Evolutionary conservation across 805 yeast species (phyloP).

Genomic region (Starmerella riodocensis): DNA sequence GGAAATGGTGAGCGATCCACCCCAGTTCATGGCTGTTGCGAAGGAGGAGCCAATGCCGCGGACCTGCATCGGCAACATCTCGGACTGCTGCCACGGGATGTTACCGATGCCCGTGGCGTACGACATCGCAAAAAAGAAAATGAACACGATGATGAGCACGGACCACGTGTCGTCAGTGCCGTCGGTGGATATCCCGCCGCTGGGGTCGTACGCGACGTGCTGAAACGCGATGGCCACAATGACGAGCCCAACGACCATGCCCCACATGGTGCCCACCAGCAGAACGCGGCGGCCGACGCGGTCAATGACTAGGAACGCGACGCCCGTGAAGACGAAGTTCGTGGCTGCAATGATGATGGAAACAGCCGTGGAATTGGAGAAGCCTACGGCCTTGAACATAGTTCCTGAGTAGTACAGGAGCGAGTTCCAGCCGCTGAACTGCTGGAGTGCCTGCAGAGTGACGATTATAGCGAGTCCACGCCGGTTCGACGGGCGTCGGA

Average conservation of each 20-base stretch:
- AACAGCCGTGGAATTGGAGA: conserved; percentile 80
- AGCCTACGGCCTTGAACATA: conserved; percentile 82
- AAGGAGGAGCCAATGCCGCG: conserved; percentile 85
- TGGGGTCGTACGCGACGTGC: conserved; percentile 52
- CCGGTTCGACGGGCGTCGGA: conserved; percentile 42
- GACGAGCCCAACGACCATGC: conserved; percentile 65
- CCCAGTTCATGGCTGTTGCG: conserved; percentile 91
- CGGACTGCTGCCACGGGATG: conserved; percentile 97
- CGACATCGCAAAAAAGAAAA: conserved; percentile 76
- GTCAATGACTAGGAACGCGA: conserved; percentile 81
- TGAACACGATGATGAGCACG: conserved; percentile 65
- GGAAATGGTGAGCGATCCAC: conserved; percentile 82
- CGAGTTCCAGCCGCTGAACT: conserved; percentile 92
- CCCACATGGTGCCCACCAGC: conserved; percentile 66
- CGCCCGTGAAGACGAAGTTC: conserved; percentile 72
- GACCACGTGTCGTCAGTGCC: conserved; percentile 47
- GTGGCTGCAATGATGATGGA: conserved; percentile 90
- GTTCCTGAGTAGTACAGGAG: conserved; percentile 92
- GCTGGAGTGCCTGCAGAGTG: conserved; percentile 92
- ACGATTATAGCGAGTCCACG: conserved; percentile 84
- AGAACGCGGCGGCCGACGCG: conserved; percentile 77
- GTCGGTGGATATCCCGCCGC: conserved; percentile 28
- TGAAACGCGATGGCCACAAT: conserved; percentile 87
- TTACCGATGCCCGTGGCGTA: conserved; percentile 94
- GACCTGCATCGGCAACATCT: conserved; percentile 83